Evolutionary conservation across 2,329 filamentous ascomycete species (phyloP), one percentile per base, ranked within the genome.

Genomic region (Ascochyta fabae): DNA sequence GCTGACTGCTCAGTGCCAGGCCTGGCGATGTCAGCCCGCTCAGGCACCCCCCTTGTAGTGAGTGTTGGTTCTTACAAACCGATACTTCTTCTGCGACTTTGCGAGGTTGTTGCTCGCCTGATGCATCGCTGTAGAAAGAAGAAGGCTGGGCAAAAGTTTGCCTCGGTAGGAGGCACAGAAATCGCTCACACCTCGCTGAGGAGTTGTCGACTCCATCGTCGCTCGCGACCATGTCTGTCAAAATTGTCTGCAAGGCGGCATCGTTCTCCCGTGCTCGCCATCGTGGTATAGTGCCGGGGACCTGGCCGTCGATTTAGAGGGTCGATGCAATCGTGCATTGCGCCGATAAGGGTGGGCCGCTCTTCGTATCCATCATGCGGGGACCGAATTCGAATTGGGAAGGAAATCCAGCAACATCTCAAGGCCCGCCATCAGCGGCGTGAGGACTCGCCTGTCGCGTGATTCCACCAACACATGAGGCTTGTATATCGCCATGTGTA

Each of bases 321-420:
- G 31, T 48, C 19, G 33, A 35, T 23, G 38, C 4, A 40, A 31
- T n/a, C 40, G 35, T 46, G 19, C 49, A 27, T 23, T 33, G 38
- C 38, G 50, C 46, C 36, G 55, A 58, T 58, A 58, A 58, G 55
- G 49, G 55, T 58, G 49, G 55, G 42, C 41, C 46, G 24, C 43
- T 15, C 13, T 24, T 52, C 38, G 48, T 51, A 40, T 52, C 23
- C 39, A 39, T 16, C 39, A 39, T 43, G 34, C 48, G 43, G 53
- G 43, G 31, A 29, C 16, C 29, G 27, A 22, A n/a, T 39, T 47
- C 38, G 38, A 39, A 50, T 50, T 16, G 33, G 42, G 42, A 39
- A 47, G 10, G 13, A 27, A 26, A 22, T 16, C 43, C 38, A 51
- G 35, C 16, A 19, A 36, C 44, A 48, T 41, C 6, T n/a, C 34